A percentile compares a stretch with the other conserved stretches of the same genome.
Evolutionary conservation across 495 filamentous ascomycete species (phyloP).

Genomic region (Mytilinidion resinicola): DNA sequence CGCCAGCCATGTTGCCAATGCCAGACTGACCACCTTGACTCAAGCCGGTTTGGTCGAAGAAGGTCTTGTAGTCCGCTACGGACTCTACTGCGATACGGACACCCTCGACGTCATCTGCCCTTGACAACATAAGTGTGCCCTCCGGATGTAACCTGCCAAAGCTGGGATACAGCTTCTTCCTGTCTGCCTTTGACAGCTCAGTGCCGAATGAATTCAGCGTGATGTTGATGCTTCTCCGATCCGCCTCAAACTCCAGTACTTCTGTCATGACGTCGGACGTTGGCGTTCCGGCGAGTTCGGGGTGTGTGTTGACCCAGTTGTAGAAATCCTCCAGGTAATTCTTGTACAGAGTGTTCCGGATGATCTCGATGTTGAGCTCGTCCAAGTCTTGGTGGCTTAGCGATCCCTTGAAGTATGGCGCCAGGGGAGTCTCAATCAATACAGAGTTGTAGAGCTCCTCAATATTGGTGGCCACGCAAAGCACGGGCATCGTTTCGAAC

Average conservation of each 20-base stretch:
- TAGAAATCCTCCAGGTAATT: constrained; percentile 99
- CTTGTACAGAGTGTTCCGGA: constrained; percentile 98
- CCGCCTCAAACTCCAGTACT: constrained; percentile 93
- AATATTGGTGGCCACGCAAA: constrained; percentile 95
- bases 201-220: constrained; percentile 98
- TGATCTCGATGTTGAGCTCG: constrained; percentile 98
- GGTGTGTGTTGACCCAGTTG: constrained; percentile 77
- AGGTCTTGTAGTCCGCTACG: constrained; percentile 81
- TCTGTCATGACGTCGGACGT: constrained; percentile 92
- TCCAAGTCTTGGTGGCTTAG: constrained; percentile 93
- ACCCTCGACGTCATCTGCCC: constrained; percentile 90
- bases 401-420: constrained; percentile 93
- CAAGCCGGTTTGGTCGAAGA: constrained; percentile 88
- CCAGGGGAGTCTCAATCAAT: constrained; percentile 90
- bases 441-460: constrained; percentile 98
- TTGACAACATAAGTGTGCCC: constrained; percentile 89
- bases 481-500: constrained; percentile 98
- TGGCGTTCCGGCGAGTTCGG: constrained; percentile 78
- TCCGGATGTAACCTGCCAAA: constrained; percentile 90
- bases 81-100: constrained; percentile 89
- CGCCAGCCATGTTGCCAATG: constrained; percentile 77
- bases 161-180: constrained; percentile 91
- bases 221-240: constrained; percentile 96
- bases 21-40: constrained; percentile 62
- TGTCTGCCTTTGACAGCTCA: constrained; percentile 86